Percentiles rank a stretch among this genome's conserved stretches.
Evolutionary conservation across 2,329 filamentous ascomycete species (phyloP).

Genomic region (Colletotrichum karsti): DNA sequence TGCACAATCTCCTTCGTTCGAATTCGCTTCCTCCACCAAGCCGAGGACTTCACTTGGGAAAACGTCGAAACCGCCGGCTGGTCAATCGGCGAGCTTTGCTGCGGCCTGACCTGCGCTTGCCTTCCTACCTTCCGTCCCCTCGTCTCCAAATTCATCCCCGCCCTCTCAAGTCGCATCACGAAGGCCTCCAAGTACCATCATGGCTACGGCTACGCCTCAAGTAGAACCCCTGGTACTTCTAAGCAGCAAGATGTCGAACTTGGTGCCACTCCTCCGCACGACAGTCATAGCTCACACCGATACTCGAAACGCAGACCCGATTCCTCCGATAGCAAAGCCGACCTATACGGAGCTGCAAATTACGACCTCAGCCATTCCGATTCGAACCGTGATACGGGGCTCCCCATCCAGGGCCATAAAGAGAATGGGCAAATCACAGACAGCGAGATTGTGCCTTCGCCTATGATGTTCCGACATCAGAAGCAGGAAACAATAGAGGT

Average conservation of each 20-base stretch:
- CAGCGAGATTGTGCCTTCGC: not conserved
- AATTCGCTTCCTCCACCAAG: slow-evolving; percentile 31
- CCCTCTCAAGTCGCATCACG: not conserved
- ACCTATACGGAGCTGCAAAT: slow-evolving; percentile 7
- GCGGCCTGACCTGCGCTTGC: slow-evolving; percentile 33
- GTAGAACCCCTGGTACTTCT: not conserved
- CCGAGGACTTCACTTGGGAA: slow-evolving; percentile 32
- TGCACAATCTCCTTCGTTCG: slow-evolving; percentile 35
- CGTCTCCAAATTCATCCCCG: slow-evolving; percentile 16
- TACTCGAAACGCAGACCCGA: not conserved
- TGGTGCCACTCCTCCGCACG: not conserved
- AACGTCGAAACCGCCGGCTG: slow-evolving; percentile 35
- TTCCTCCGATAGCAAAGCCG: slow-evolving; percentile 6
- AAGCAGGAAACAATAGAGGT: not conserved
- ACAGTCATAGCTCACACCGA: not conserved
- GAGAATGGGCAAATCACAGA: not conserved
- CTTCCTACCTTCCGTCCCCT: slow-evolving; percentile 36
- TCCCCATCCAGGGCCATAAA: not conserved
- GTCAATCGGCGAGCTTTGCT: slow-evolving; percentile 34
- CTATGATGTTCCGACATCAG: not conserved
- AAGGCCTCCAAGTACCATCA: slow-evolving; percentile 1
- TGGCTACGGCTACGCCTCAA: not conserved
- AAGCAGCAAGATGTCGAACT: slow-evolving; percentile 14
- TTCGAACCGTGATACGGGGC: not conserved
- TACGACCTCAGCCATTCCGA: not conserved